These are phyloP conservation scores for Trichoderma arundinaceum DNA, from an alignment of 2,329 filamentous ascomycete genomes.

Conservation along the genomic window DNA sequence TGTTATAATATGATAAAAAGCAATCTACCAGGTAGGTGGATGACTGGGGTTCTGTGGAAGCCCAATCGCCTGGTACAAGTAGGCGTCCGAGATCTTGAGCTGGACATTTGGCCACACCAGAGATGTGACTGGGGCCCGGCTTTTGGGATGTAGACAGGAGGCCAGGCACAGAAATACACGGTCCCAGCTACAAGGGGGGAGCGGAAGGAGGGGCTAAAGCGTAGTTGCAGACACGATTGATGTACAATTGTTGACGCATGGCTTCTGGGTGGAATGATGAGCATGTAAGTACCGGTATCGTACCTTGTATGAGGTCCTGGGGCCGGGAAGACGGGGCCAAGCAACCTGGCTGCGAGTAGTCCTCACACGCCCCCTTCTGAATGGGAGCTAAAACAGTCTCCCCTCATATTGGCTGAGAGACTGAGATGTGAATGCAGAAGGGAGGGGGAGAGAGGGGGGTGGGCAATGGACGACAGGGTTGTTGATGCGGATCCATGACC, in stretches of 20 bases:
- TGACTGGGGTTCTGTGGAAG: conserved; percentile 40
- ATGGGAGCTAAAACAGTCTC: conserved; percentile 16
- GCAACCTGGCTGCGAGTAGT: background rate
- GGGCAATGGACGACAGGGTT: conserved; percentile 2
- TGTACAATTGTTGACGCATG: conserved; percentile 1
- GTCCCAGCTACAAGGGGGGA: background rate
- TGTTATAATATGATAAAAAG: conserved; percentile 11
- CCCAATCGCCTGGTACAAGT: conserved; percentile 42
- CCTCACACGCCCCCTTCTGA: conserved; percentile 17
- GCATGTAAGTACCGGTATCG: conserved; percentile 5
- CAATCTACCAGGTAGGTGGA: conserved; percentile 36
- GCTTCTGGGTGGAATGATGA: background rate
- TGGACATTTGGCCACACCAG: conserved; percentile 33
- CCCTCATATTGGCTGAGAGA: conserved; percentile 27
- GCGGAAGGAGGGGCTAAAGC: background rate
- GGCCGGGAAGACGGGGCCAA: conserved; percentile 1
- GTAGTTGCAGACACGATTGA: background rate
- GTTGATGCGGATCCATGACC: background rate
- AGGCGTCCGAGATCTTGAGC: conserved; percentile 40
- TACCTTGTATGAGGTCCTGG: background rate
- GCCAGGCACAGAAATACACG: background rate
- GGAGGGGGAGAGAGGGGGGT: conserved; percentile 7
- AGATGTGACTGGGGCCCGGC: conserved; percentile 36
- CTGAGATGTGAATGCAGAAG: conserved; percentile 6
- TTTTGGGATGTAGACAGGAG: conserved; percentile 21